Evolutionary conservation across 1,284 basidiomycete genomes (phyloP).

Genomic region (Pseudozyma sp.): DNA sequence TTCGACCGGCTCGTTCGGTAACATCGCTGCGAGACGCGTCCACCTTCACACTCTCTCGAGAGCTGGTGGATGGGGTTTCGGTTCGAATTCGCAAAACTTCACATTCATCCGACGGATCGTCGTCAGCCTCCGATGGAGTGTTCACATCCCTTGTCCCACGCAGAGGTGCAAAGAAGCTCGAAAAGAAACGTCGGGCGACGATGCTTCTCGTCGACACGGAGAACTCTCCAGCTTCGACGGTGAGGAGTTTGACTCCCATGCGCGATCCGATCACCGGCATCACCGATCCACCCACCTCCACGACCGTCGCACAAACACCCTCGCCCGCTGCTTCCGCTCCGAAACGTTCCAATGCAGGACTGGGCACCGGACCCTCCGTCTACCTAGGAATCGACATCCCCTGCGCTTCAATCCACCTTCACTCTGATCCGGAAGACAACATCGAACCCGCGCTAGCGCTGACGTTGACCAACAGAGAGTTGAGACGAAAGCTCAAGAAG

Average conservation of each 20-base stretch:
- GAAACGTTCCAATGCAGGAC: background rate
- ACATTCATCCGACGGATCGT: constrained; percentile 4
- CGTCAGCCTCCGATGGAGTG: constrained; percentile 2
- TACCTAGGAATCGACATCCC: constrained; percentile 57
- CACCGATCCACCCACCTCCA: too few species aligned
- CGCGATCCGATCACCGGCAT: too few species aligned
- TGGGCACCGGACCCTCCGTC: constrained; percentile 47
- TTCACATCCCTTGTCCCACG: constrained; percentile 25
- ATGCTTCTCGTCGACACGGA: constrained; percentile 8
- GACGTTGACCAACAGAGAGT: constrained; percentile 3
- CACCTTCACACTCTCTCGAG: background rate
- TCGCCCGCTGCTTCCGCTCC: too few species aligned
- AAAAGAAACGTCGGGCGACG: constrained; percentile 10
- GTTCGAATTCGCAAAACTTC: constrained; percentile 8
- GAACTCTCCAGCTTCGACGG: background rate
- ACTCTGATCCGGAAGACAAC: constrained; percentile 53
- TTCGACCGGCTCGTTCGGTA: constrained; percentile 10
- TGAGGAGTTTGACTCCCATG: background rate
- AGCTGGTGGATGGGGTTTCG: background rate
- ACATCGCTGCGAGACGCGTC: constrained; percentile 13
- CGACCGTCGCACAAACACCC: too few species aligned
- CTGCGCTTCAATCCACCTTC: constrained; percentile 52
- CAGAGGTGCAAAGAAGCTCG: constrained; percentile 25
- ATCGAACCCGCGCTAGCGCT: constrained; percentile 17
- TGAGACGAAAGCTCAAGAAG: constrained; percentile 17